phyloP scores from a whole-genome alignment of 2,329 filamentous ascomycete species.

The Aureobasidium sp. region DNA sequence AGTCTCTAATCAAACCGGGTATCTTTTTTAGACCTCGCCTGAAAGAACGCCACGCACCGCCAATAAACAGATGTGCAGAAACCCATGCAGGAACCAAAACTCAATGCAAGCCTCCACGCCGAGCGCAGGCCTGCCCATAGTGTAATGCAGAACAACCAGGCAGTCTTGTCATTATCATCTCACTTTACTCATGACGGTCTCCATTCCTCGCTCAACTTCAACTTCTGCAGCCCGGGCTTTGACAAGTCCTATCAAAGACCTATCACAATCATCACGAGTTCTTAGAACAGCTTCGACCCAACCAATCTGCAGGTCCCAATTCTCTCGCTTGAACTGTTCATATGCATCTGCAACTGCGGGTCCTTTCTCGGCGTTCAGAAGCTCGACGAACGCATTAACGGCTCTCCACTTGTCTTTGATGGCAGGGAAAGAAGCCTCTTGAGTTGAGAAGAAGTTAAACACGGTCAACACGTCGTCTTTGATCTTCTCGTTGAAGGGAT shows the following conservation, averaged over 20 bases:
- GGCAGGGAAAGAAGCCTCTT: constrained; percentile 61
- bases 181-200: constrained; percentile 93
- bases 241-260: constrained; percentile 77
- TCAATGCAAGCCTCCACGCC: background rate
- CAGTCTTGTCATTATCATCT: constrained; percentile 46
- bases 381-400: constrained; percentile 71
- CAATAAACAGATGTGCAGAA: constrained; percentile 9
- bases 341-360: constrained; percentile 69
- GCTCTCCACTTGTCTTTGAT: constrained; percentile 93
- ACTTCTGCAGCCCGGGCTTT: constrained; percentile 85
- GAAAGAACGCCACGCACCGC: constrained; percentile 4
- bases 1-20: constrained; percentile 11
- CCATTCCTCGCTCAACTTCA: constrained; percentile 68
- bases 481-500: constrained; percentile 88
- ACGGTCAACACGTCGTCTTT: constrained; percentile 86
- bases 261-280: constrained; percentile 85
- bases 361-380: constrained; percentile 70
- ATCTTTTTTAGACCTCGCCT: background rate
- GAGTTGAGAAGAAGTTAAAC: constrained; percentile 77
- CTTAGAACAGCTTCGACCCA: constrained; percentile 94
- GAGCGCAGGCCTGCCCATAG: background rate
- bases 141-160: background rate
- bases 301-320: constrained; percentile 89
- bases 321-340: constrained; percentile 71
- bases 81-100: constrained; percentile 13